Conservation (phyloP, 2,329 filamentous ascomycete species). For the Coleophoma eucalyptorum region DNA sequence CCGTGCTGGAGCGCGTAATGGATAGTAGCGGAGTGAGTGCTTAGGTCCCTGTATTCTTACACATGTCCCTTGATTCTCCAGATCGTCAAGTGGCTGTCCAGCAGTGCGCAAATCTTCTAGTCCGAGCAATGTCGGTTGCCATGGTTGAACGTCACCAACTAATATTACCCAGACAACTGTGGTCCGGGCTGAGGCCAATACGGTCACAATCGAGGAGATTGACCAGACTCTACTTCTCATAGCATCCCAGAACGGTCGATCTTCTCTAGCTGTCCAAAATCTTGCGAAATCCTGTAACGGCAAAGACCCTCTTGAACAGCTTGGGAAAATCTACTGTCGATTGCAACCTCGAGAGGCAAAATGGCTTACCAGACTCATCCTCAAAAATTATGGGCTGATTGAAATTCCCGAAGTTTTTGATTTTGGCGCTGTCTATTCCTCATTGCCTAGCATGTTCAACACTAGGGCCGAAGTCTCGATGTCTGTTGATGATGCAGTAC, state of each 20-base stretch:
- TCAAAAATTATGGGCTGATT: conserved; percentile 72
- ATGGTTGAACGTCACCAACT: conserved; percentile 20
- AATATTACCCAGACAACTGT: conserved; percentile 3
- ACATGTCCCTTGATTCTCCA: background rate
- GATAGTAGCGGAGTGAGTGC: conserved; percentile 13
- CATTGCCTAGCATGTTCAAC: conserved; percentile 65
- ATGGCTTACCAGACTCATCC: conserved; percentile 78
- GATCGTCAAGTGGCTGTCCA: background rate
- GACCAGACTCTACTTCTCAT: conserved; percentile 62
- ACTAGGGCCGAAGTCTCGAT: conserved; percentile 65
- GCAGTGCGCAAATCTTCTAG: background rate
- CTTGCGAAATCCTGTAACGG: conserved; percentile 5
- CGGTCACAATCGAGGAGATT: conserved; percentile 68
- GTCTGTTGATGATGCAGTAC: conserved; percentile 39
- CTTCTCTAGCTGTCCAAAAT: conserved; percentile 56
- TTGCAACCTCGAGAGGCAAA: conserved; percentile 70
- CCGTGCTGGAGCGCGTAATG: conserved; percentile 33
- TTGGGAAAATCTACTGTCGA: conserved; percentile 55
- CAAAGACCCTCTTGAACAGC: conserved; percentile 29
- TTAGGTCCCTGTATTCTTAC: conserved; percentile 5
- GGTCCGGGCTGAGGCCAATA: conserved; percentile 4
- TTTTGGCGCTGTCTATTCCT: conserved; percentile 44
- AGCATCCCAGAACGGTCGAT: conserved; percentile 68
- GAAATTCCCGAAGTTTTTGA: conserved; percentile 45
- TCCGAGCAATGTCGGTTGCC: background rate